Percentiles rank a stretch among this genome's conserved stretches.
phyloP scores from a whole-genome alignment of 768 basidiomycete genomes.

The Boletus sensibilis region DNA sequence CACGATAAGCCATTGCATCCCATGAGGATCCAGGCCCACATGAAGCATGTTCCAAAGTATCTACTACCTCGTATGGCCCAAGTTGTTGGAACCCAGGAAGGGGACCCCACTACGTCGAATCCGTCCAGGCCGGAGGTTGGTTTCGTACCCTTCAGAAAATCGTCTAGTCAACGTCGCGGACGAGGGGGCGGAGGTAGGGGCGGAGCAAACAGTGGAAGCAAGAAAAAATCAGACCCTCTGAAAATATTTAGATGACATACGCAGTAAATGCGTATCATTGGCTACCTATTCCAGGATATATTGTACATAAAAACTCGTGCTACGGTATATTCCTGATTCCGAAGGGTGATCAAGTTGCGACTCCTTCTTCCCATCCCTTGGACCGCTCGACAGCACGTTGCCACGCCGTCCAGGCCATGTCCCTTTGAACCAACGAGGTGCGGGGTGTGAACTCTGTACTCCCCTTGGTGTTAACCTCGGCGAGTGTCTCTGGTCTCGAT shows the following conservation, averaged over 20 bases:
- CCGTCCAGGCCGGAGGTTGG: slow-evolving; percentile 35
- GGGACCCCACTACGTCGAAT: slow-evolving; percentile 15
- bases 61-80: slow-evolving; percentile 72
- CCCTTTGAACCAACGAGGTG: slow-evolving; percentile 50
- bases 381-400: slow-evolving; percentile 84
- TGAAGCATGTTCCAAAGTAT: slow-evolving; percentile 95
- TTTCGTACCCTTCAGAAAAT: slow-evolving; percentile 76
- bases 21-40: slow-evolving; percentile 84
- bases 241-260: slow-evolving; percentile 59
- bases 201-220: slow-evolving; percentile 38
- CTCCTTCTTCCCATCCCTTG: slow-evolving; percentile 73
- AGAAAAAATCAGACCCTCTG: slow-evolving; percentile 78
- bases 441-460: slow-evolving; percentile 66
- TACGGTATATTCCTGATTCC: not conserved
- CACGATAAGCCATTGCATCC: slow-evolving; percentile 96
- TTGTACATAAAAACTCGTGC: not conserved
- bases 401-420: slow-evolving; percentile 78
- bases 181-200: slow-evolving; percentile 50
- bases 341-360: slow-evolving; percentile 25
- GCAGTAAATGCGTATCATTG: not conserved
- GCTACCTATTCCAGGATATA: not conserved
- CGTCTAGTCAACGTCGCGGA: slow-evolving; percentile 45
- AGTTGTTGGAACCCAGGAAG: slow-evolving; percentile 42
- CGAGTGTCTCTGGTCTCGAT: slow-evolving; percentile 74
- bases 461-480: slow-evolving; percentile 84